phyloP scores from a whole-genome alignment of 257 asterid genomes.

The Cynanchum wilfordii region DNA sequence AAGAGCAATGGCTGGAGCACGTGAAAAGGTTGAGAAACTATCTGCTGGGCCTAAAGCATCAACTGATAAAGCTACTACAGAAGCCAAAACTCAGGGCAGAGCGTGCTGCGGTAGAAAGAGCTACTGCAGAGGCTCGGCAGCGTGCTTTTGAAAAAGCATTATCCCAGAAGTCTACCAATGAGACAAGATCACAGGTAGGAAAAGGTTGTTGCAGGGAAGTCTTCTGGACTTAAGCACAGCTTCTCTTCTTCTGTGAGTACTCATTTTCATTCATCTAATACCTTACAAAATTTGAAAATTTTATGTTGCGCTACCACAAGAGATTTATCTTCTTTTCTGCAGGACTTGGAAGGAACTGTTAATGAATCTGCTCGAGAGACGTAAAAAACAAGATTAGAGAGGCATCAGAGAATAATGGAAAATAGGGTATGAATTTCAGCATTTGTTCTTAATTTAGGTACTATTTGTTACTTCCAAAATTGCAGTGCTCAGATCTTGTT shows the following conservation, averaged over 20 bases:
- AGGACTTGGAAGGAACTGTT: conserved; percentile 64
- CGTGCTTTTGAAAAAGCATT: conserved; percentile 88
- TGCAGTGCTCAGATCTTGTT: conserved; percentile 10
- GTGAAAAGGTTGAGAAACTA: conserved; percentile 57
- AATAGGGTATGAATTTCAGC: conserved; percentile 59
- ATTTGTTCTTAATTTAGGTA: background rate
- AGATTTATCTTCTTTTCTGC: conserved; percentile 32
- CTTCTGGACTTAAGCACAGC: conserved; percentile 68
- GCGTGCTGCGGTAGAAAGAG: conserved; percentile 98
- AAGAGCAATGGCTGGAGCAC: conserved; percentile 62
- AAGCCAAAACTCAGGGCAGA: conserved; percentile 80
- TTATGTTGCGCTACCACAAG: background rate
- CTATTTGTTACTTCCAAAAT: conserved; percentile 6
- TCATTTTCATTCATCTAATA: background rate
- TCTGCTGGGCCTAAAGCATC: conserved; percentile 35
- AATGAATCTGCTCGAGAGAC: conserved; percentile 86
- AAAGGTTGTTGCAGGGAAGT: conserved; percentile 29
- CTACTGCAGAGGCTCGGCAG: conserved; percentile 90
- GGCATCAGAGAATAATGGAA: conserved; percentile 96
- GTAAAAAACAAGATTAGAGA: conserved; percentile 87
- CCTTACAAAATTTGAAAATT: background rate
- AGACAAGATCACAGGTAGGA: conserved; percentile 44
- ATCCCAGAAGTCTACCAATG: conserved; percentile 54
- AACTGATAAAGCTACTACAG: conserved; percentile 48
- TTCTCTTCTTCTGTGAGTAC: conserved; percentile 78